phyloP scores from a whole-genome alignment of 1,284 basidiomycete species.

The Ganoderma multipileum region DNA sequence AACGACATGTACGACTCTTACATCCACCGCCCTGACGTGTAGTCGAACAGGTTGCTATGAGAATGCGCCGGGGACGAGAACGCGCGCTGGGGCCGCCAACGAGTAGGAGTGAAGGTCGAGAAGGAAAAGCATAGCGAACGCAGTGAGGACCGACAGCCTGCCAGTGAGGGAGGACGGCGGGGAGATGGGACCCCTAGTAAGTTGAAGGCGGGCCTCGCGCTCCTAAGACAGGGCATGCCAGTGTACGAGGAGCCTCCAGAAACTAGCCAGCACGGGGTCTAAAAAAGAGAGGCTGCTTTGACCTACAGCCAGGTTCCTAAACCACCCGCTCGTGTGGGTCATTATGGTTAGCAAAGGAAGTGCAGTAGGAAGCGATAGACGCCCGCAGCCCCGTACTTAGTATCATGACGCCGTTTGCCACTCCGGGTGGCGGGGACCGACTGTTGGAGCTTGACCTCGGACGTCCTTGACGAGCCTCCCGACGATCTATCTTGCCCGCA shows the following conservation, averaged over 20 bases:
- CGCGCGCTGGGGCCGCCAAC: slow-evolving; percentile 42
- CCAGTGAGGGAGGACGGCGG: neutral
- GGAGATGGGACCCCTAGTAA: neutral
- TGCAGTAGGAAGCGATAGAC: too few species aligned
- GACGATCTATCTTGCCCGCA: neutral
- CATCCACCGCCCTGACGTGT: slow-evolving; percentile 52
- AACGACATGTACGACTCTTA: slow-evolving; percentile 44
- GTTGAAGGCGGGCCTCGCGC: neutral
- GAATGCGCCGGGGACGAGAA: slow-evolving; percentile 41
- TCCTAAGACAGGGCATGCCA: neutral
- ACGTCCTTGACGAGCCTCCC: neutral
- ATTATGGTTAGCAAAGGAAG: too few species aligned
- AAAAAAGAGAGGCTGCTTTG: too few species aligned
- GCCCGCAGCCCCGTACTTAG: too few species aligned
- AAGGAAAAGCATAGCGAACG: neutral
- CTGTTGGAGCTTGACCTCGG: neutral
- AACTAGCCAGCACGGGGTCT: too few species aligned
- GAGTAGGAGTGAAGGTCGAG: neutral
- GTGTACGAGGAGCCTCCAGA: neutral
- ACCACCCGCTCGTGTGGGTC: too few species aligned
- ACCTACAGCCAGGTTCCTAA: too few species aligned
- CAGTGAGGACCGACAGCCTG: neutral
- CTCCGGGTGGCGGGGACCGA: neutral
- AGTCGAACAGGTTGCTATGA: slow-evolving; percentile 48
- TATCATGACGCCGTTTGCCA: too few species aligned